Conservation (phyloP, 1,139 yeast species). For the Candida dubliniensis region DNA sequence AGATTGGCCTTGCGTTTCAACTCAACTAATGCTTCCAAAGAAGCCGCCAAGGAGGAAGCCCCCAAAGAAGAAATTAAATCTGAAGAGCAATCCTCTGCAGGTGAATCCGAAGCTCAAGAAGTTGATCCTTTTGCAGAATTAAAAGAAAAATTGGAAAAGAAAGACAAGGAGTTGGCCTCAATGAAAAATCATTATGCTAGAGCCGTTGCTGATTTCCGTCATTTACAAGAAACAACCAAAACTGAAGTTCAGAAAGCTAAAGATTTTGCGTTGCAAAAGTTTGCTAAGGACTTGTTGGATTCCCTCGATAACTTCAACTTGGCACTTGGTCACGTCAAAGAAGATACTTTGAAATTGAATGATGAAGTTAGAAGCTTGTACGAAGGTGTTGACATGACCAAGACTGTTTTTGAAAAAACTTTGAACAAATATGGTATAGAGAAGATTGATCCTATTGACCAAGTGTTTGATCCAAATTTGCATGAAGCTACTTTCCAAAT, state of each 20-base stretch:
- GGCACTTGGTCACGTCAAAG: slow-evolving; percentile 76
- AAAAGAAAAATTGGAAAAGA: slow-evolving; percentile 56
- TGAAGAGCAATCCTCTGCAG: slow-evolving; percentile 15
- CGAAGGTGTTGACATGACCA: slow-evolving; percentile 92
- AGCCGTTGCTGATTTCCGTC: slow-evolving; percentile 90
- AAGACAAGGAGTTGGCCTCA: slow-evolving; percentile 80
- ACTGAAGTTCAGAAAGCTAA: slow-evolving; percentile 83
- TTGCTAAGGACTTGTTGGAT: slow-evolving; percentile 87
- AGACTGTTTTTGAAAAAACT: slow-evolving; percentile 83
- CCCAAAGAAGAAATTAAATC: slow-evolving; percentile 7
- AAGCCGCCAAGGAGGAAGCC: slow-evolving; percentile 7
- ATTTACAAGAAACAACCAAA: slow-evolving; percentile 87
- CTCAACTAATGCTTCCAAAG: slow-evolving; percentile 22
- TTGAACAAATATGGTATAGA: slow-evolving; percentile 75
- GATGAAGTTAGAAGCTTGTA: slow-evolving; percentile 72
- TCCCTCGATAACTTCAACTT: slow-evolving; percentile 89
- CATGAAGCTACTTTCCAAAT: slow-evolving; percentile 94
- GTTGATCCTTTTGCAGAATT: slow-evolving; percentile 41
- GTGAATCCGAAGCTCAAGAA: slow-evolving; percentile 17
- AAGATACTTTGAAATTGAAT: slow-evolving; percentile 58
- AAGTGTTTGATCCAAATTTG: slow-evolving; percentile 83
- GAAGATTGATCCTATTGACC: slow-evolving; percentile 82
- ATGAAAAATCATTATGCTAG: slow-evolving; percentile 82
- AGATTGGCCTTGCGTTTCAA: slow-evolving; percentile 22
- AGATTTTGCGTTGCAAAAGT: slow-evolving; percentile 90